Base-by-base conservation (phyloP, 805 yeast genomes). In the Metschnikowia similis region DNA sequence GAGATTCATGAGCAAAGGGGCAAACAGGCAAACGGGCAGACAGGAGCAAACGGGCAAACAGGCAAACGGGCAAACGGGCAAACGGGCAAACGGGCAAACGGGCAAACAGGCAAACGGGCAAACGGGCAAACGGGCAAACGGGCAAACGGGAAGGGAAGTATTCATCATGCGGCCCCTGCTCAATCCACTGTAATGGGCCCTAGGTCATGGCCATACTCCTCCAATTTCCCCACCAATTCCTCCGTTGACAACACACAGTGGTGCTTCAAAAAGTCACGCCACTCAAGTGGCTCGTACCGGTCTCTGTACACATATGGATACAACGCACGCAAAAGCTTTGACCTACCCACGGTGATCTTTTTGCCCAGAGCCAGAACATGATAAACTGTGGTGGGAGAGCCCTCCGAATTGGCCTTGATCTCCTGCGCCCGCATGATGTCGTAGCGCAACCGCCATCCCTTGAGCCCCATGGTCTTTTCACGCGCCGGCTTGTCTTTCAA, bases 391-490 rank as follows among this genome's bases (percentile, higher is more conserved):
- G 48, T 64, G 13, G 62, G 43, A 8, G 58, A 52, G 26, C 59
- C 64, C 21, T 65, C 59, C 67, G 51, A 75, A 73, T 53, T 69
- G 69, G 49, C 69, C 72, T 46, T 61, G 57, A 59, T 61, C 75
- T 58, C 70, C 70, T 60, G 68, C 51, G 67, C 66, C 59, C 68
- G 69, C 61, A 92, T 66, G 13, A 94, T 83, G 49, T 82, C 80
- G 66, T 85, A 91, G 62, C 92, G 85, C 57, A 94, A 75, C 59
- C 80, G 81, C 98, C 98, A 94, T 32, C 98, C 99, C 50, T 80
- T 75, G 48, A 91, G 85, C 0, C 99, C 99, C 62, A 94, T 72
- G 65, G 94, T 96, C 72, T 94, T 94, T 56, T 89, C 76, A 71
- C 99, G 79, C 2, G 96, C 95, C 6, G 95, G 75, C 57, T 87